Conservation (phyloP, 129 eudicot species). For the Flaveria robusta region DNA sequence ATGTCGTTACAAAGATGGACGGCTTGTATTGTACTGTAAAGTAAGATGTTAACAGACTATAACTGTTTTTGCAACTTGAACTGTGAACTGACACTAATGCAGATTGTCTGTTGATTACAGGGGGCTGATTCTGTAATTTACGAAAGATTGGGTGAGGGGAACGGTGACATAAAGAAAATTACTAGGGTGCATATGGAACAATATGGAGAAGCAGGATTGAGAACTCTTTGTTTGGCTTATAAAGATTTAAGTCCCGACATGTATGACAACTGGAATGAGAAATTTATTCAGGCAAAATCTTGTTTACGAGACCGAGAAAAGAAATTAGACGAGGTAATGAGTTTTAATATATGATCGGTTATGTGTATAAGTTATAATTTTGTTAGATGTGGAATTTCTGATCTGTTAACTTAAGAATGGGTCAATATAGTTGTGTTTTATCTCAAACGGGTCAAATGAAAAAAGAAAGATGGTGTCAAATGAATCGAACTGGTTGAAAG, state of each 20-base stretch:
- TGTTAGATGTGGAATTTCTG: background rate
- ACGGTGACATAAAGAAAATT: conserved; percentile 58
- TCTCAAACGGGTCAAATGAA: conserved; percentile 1
- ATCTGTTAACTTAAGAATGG: conserved; percentile 13
- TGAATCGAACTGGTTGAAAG: conserved; percentile 9
- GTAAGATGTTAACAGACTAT: conserved; percentile 37
- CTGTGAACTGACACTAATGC: conserved; percentile 30
- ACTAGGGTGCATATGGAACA: conserved; percentile 88
- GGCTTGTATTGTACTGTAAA: conserved; percentile 94
- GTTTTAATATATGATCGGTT: conserved; percentile 8
- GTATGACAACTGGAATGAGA: conserved; percentile 94
- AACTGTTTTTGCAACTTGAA: conserved; percentile 23
- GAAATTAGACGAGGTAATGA: conserved; percentile 85
- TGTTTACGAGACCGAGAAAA: conserved; percentile 88
- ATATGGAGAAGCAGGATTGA: conserved; percentile 93
- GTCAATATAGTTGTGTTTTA: background rate
- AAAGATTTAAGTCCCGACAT: conserved; percentile 63
- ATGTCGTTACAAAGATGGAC: conserved; percentile 85
- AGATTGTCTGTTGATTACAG: conserved; percentile 47
- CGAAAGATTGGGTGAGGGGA: conserved; percentile 68
- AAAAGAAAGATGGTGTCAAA: background rate
- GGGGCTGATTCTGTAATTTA: conserved; percentile 95
- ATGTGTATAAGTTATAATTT: conserved; percentile 7
- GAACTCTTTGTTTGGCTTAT: conserved; percentile 94
- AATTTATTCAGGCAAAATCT: conserved; percentile 86